Percentiles rank a stretch among this genome's conserved stretches.
phyloP scores from a whole-genome alignment of 106 monocot species.

The Ottelia alismoides region DNA sequence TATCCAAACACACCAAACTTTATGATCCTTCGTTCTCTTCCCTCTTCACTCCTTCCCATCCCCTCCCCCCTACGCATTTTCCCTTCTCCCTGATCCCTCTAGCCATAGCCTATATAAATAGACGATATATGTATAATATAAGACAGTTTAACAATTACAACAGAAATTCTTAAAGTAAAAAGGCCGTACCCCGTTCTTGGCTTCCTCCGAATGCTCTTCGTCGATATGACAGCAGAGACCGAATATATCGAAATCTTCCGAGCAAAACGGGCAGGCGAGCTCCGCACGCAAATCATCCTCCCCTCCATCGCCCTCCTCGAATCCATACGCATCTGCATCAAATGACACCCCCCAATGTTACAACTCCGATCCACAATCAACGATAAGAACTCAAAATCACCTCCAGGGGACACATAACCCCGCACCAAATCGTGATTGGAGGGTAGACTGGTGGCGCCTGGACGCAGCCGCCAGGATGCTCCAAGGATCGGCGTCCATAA shows the following conservation, averaged over 20 bases:
- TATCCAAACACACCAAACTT: too few relatives aligned
- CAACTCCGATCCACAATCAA: too few relatives aligned
- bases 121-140: background rate
- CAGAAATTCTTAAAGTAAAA: background rate
- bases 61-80: too few relatives aligned
- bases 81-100: too few relatives aligned
- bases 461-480: slow-evolving; percentile 35
- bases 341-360: too few relatives aligned
- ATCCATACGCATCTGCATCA: slow-evolving; percentile 15
- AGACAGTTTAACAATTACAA: background rate
- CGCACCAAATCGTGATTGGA: slow-evolving; percentile 52
- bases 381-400: too few relatives aligned
- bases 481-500: slow-evolving; percentile 69
- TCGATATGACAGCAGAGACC: too few relatives aligned
- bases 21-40: too few relatives aligned
- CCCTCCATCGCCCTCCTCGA: slow-evolving; percentile 15
- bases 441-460: slow-evolving; percentile 41
- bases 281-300: slow-evolving; percentile 15
- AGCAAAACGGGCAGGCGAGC: slow-evolving; percentile 21
- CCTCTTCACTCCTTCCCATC: too few relatives aligned
- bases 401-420: too few relatives aligned
- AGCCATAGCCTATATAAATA: too few relatives aligned
- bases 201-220: slow-evolving; percentile 22
- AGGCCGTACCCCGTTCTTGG: slow-evolving; percentile 35
- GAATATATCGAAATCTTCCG: slow-evolving; percentile 23